A percentile compares a stretch with the other conserved stretches of the same genome.
phyloP scores from a whole-genome alignment of 2,329 filamentous ascomycete species.

The Alternaria longipes region DNA sequence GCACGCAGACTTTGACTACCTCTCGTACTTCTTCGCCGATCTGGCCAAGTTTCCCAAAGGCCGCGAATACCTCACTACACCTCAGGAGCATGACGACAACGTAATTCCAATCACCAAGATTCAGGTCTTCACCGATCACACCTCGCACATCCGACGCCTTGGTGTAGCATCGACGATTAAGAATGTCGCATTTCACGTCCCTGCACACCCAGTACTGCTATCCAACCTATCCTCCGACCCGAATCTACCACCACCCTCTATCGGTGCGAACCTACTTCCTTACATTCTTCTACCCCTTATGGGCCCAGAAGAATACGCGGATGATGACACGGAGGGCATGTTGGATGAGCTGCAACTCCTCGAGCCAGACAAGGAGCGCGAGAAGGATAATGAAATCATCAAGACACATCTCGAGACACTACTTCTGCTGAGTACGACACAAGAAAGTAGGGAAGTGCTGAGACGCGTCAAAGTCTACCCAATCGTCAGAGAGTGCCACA shows the following conservation, averaged over 20 bases:
- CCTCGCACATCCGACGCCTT: conserved; percentile 81
- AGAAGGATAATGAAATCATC: conserved; percentile 78
- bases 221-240: conserved; percentile 49
- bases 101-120: conserved; percentile 92
- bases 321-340: conserved; percentile 88
- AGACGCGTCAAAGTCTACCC: conserved; percentile 85
- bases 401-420: conserved; percentile 90
- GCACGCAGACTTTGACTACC: conserved; percentile 86
- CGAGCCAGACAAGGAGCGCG: conserved; percentile 87
- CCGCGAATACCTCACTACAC: conserved; percentile 75
- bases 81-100: conserved; percentile 77
- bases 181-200: conserved; percentile 86
- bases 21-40: conserved; percentile 94
- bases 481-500: conserved; percentile 85
- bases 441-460: conserved; percentile 77
- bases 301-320: conserved; percentile 85
- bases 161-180: conserved; percentile 98
- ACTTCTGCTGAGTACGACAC: conserved; percentile 80
- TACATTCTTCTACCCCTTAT: conserved; percentile 90
- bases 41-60: conserved; percentile 80
- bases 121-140: conserved; percentile 92
- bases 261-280: conserved; percentile 81
- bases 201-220: conserved; percentile 75
- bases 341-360: conserved; percentile 88
- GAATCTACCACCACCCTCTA: conserved; percentile 58